phyloP scores from a whole-genome alignment of 164 flowering plant genomes.

The Magnolia changhungtana region DNA sequence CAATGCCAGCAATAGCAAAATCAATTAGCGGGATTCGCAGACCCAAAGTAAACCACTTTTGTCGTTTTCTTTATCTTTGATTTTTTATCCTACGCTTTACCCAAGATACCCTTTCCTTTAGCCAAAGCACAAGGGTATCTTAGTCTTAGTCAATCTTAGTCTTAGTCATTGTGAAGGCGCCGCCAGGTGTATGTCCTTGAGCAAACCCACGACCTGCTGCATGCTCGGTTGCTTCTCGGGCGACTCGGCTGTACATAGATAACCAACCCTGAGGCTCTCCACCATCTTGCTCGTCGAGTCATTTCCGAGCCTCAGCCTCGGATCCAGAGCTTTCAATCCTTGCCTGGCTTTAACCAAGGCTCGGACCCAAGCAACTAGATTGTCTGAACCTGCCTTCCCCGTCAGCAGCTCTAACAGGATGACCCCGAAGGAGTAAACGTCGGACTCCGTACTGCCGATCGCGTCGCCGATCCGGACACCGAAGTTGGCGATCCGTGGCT shows the following conservation, averaged over 20 bases:
- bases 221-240: constrained; percentile 78
- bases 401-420: constrained; percentile 75
- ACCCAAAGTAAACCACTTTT: not conserved
- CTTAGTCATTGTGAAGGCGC: not conserved
- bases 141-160: too few relatives aligned
- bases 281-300: constrained; percentile 63
- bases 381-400: constrained; percentile 48
- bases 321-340: constrained; percentile 50
- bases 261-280: constrained; percentile 78
- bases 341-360: constrained; percentile 54
- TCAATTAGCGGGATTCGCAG: not conserved
- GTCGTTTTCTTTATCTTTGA: not conserved
- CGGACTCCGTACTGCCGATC: constrained; percentile 29
- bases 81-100: not conserved
- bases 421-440: constrained; percentile 77
- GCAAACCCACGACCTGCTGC: constrained; percentile 87
- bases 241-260: constrained; percentile 83
- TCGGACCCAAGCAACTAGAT: constrained; percentile 53
- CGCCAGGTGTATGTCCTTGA: constrained; percentile 64
- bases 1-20: not conserved
- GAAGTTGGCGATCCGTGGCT: constrained; percentile 74
- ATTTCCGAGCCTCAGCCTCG: constrained; percentile 41
- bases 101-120: not conserved
- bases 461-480: constrained; percentile 29
- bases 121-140: not conserved